A percentile compares a stretch with the other conserved stretches of the same genome.
phyloP scores from a whole-genome alignment of 73 alveolate species.

The Symbiodinium natans region DNA sequence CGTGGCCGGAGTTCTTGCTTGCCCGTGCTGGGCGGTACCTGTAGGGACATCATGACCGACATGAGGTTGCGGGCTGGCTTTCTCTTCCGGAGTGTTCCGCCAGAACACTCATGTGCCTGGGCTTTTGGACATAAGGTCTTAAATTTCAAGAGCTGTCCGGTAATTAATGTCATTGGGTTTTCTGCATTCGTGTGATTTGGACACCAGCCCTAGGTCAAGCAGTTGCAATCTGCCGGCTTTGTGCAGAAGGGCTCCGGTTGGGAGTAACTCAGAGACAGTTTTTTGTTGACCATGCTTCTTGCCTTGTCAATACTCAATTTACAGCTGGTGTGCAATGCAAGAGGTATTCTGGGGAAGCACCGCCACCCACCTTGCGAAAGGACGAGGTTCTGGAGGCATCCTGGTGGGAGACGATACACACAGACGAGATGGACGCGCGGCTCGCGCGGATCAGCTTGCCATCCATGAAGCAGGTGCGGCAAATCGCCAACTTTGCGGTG shows the following conservation, averaged over 20 bases:
- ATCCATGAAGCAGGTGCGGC: constrained; percentile 81
- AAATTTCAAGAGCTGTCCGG: background rate
- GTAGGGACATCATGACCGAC: too few relatives aligned
- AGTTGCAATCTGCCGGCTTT: constrained; percentile 31
- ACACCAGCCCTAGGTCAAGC: constrained; percentile 31
- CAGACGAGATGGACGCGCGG: constrained; percentile 77
- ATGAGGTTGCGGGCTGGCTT: constrained; percentile 83
- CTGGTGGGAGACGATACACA: constrained; percentile 88
- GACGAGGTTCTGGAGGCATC: constrained; percentile 90
- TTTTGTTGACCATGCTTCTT: background rate
- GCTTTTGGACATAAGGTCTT: background rate
- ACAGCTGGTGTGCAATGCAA: background rate
- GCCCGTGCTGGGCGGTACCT: too few relatives aligned
- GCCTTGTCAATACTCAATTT: background rate
- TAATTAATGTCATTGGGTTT: background rate
- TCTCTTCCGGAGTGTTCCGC: constrained; percentile 57
- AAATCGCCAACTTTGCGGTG: constrained; percentile 72
- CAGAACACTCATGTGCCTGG: background rate
- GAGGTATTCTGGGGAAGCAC: background rate
- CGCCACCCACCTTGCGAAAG: background rate
- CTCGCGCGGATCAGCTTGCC: constrained; percentile 80
- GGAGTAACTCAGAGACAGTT: constrained; percentile 13
- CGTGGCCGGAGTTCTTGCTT: too few relatives aligned
- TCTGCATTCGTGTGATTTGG: too few relatives aligned
- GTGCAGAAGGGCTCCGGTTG: constrained; percentile 38